Base-by-base conservation (phyloP, 352 stramenopile genomes). In the Pythium coloratum region DNA sequence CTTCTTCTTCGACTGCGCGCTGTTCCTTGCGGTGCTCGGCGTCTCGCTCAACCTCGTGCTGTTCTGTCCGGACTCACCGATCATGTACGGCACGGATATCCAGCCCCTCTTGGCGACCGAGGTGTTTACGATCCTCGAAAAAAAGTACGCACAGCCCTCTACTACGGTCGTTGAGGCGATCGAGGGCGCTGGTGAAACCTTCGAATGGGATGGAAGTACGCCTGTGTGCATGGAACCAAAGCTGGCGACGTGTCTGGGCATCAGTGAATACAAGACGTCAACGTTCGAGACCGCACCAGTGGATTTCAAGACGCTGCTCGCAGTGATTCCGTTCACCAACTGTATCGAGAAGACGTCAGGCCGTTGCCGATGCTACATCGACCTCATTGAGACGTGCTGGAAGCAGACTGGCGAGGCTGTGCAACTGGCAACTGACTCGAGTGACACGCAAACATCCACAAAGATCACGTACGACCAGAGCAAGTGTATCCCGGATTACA, bases 41-140 rank as follows among this genome's bases (percentile, higher is more conserved):
- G 81, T 94, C 64, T 71, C 85, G 33, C 55, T 95, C 40, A 94
- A 95, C 57, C 57, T 95, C 50, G 80, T 91, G 30, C 73, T 94
- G 62, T 89, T 84, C 59, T 95, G 87, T 57, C 87, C 87, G 8
- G 85, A 94, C 54, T 80, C 86, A 9, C 74, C 85, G 9, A 90
- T 94, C 33, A 73, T 95, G 68, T 94, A 95, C 55, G 80, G 82
- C 12, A 60, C 69, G 40, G 83, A 89, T 58, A 61, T 92, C 28
- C 67, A 69, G 56, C 76, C 78, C 24, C 71, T 63, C n/a, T 32
- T 71, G 34, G 71, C 77, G 6, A 81, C 73, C 18, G 63, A 68
- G 18, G 62, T 70, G 14, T 90, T 92, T n/a, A 77, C 75, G 9
- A 74, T 90, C 3, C 85, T 94, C 34, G 78, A 76, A 3, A 90